Conservation (phyloP, 345 rosid genomes). For the Salix exigua region DNA sequence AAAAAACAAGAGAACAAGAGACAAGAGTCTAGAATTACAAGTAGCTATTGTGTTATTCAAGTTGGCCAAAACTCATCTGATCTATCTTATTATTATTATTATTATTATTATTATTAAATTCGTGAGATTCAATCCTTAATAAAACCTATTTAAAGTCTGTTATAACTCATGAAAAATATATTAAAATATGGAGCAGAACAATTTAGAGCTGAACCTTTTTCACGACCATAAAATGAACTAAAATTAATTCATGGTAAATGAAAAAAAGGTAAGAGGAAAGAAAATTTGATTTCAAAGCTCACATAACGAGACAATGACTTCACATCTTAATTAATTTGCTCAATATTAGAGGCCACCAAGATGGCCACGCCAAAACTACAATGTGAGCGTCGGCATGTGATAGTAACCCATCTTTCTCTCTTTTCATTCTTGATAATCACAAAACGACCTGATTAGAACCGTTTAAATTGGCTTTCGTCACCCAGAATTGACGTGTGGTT, state of each 20-base stretch:
- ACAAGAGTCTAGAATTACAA: too few relatives aligned
- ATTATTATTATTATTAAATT: too few relatives aligned
- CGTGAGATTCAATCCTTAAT: too few relatives aligned
- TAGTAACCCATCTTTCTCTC: neutral
- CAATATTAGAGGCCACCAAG: neutral
- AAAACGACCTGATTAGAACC: constrained; percentile 33
- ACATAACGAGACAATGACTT: neutral
- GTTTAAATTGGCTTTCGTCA: constrained; percentile 41
- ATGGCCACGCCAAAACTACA: neutral
- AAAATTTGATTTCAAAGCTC: neutral
- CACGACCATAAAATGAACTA: neutral
- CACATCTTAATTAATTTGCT: neutral
- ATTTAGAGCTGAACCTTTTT: neutral
- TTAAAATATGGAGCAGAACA: neutral
- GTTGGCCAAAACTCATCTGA: too few relatives aligned
- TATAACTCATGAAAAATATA: too few relatives aligned
- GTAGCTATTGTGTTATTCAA: too few relatives aligned
- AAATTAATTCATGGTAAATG: neutral
- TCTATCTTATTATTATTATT: too few relatives aligned
- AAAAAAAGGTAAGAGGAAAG: neutral
- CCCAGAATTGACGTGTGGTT: constrained; percentile 35
- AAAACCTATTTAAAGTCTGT: too few relatives aligned
- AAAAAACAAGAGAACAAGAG: too few relatives aligned
- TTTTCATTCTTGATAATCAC: constrained; percentile 4
- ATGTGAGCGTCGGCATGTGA: constrained; percentile 14